phyloP scores from a whole-genome alignment of 164 flowering plant genomes.

The Stephania yunnanensis region DNA sequence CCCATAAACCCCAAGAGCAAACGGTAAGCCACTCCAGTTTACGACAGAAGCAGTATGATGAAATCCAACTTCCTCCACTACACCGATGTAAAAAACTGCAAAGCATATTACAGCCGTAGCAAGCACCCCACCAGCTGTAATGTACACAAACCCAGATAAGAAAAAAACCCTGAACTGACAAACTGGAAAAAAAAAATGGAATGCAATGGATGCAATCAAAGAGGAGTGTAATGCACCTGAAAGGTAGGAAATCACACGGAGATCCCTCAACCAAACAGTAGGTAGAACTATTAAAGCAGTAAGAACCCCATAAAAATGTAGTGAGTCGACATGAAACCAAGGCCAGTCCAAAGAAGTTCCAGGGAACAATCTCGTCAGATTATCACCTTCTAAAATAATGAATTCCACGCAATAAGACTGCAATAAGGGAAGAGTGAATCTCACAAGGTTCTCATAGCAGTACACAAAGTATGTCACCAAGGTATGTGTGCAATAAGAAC shows the following conservation, averaged over 20 bases:
- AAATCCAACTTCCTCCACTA: constrained; percentile 55
- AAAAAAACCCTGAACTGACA: background rate
- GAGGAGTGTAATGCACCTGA: constrained; percentile 47
- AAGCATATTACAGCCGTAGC: constrained; percentile 59
- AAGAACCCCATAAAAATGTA: constrained; percentile 64
- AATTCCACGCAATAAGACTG: constrained; percentile 90
- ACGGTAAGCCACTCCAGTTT: constrained; percentile 71
- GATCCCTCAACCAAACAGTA: constrained; percentile 78
- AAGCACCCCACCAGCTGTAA: constrained; percentile 83
- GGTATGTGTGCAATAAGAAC: constrained; percentile 6
- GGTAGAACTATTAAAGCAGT: constrained; percentile 72
- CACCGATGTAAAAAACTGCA: constrained; percentile 51
- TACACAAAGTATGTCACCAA: constrained; percentile 1
- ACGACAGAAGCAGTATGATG: constrained; percentile 50
- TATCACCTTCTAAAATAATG: constrained; percentile 89
- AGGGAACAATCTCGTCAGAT: constrained; percentile 77
- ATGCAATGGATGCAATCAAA: constrained; percentile 4
- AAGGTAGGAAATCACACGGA: constrained; percentile 68
- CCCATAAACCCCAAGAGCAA: constrained; percentile 83
- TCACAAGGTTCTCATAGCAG: background rate
- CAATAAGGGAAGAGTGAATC: constrained; percentile 21
- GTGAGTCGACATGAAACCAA: constrained; percentile 58
- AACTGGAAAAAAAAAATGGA: background rate
- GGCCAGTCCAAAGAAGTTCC: constrained; percentile 49
- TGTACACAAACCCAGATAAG: constrained; percentile 7